These are phyloP conservation scores for Hypsizygus marmoreus DNA, from an alignment of 768 basidiomycete species.

Conservation along the genomic window DNA sequence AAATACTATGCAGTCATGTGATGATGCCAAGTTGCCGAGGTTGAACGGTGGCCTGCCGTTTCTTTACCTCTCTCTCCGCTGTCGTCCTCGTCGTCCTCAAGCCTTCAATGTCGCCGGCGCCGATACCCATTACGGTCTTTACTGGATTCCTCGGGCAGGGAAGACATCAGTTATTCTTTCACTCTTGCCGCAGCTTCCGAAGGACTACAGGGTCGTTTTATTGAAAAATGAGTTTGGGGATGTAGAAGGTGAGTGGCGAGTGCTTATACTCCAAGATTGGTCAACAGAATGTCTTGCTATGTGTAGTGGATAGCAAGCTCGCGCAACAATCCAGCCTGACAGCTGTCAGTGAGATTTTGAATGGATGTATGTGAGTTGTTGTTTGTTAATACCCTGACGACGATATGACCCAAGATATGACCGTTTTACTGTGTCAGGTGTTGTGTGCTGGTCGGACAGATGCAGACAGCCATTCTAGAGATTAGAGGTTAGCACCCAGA, in stretches of 20 bases:
- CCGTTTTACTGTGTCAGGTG: constrained; percentile 68
- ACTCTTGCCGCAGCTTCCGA: constrained; percentile 77
- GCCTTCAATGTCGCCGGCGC: constrained; percentile 9
- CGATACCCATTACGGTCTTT: constrained; percentile 90
- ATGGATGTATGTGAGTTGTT: constrained; percentile 85
- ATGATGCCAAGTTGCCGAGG: no score
- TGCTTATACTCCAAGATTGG: background rate
- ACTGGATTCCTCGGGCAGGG: constrained; percentile 92
- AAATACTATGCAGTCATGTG: no score
- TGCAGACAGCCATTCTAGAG: constrained; percentile 88
- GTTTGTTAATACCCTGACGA: background rate
- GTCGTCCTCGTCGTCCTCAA: background rate
- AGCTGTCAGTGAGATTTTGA: constrained; percentile 91
- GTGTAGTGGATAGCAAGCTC: constrained; percentile 84
- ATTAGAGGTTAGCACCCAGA: constrained; percentile 60
- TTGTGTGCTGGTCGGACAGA: constrained; percentile 92
- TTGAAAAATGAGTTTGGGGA: constrained; percentile 98
- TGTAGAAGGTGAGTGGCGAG: constrained; percentile 77
- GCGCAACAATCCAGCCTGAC: constrained; percentile 81
- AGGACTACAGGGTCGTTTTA: constrained; percentile 85
- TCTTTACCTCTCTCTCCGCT: no score
- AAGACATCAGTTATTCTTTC: constrained; percentile 84
- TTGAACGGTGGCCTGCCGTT: no score
- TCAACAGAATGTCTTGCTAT: no score
- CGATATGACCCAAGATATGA: background rate